Evolutionary conservation across 108 stramenopile genomes (phyloP).

Genomic region (Cylindrotheca closterium): DNA sequence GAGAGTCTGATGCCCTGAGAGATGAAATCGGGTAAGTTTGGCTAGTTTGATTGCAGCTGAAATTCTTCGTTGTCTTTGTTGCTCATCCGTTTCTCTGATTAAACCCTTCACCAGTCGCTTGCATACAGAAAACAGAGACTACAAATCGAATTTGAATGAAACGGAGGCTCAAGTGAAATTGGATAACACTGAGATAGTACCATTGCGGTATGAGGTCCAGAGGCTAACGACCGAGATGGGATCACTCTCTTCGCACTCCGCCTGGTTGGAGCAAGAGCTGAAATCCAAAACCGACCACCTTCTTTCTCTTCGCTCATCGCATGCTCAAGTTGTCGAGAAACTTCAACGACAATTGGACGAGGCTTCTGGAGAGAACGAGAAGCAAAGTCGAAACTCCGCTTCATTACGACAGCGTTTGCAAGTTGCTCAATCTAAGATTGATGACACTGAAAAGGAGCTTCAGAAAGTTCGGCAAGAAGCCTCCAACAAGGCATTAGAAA

Average conservation of each 20-base stretch:
- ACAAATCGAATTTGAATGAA: slow-evolving; percentile 36
- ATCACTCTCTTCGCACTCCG: slow-evolving; percentile 54
- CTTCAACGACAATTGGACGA: slow-evolving; percentile 41
- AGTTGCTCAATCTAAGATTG: slow-evolving; percentile 39
- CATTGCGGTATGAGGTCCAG: slow-evolving; percentile 62
- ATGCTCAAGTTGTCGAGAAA: slow-evolving; percentile 36
- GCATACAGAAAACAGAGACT: slow-evolving; percentile 49
- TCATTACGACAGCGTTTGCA: slow-evolving; percentile 31
- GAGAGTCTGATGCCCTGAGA: slow-evolving; percentile 58
- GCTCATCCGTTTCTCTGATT: slow-evolving; percentile 11
- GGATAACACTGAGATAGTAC: slow-evolving; percentile 56
- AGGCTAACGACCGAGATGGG: slow-evolving; percentile 73
- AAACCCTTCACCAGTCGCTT: slow-evolving; percentile 42
- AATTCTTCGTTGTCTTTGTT: slow-evolving; percentile 4
- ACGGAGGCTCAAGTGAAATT: slow-evolving; percentile 55
- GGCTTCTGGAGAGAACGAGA: slow-evolving; percentile 33
- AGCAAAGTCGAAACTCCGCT: slow-evolving; percentile 17
- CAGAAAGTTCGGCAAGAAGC: slow-evolving; percentile 46
- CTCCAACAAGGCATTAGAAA: slow-evolving; percentile 31
- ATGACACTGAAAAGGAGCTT: slow-evolving; percentile 31
- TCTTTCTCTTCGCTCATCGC: slow-evolving; percentile 22
- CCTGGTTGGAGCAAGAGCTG: slow-evolving; percentile 69
- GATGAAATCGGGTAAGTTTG: slow-evolving; percentile 72
- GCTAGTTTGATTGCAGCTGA: slow-evolving; percentile 4
- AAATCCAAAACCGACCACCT: slow-evolving; percentile 34